Conservation (phyloP, 1,284 basidiomycete genomes). For the Pyrrhoderma noxium region DNA sequence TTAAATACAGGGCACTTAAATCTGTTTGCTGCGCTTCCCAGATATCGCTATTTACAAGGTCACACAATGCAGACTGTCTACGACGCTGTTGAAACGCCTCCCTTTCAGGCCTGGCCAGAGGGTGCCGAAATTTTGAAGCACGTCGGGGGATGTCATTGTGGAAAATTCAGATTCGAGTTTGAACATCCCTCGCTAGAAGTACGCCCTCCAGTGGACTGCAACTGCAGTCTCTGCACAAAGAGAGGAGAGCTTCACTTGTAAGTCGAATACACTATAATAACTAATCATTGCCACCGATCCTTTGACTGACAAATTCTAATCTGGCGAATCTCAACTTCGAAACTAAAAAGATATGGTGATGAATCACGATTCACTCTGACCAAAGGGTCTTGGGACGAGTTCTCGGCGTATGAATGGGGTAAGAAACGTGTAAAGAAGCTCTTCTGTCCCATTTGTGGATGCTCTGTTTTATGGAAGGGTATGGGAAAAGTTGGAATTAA, state of each 20-base stretch:
- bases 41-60: too few species aligned
- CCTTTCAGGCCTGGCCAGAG: not conserved
- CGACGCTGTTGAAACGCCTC: not conserved
- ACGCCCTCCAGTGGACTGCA: conserved; percentile 14
- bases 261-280: not conserved
- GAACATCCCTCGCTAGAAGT: conserved; percentile 15
- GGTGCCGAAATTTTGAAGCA: conserved; percentile 1
- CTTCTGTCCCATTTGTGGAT: conserved; percentile 3
- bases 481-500: not conserved
- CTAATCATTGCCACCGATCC: too few species aligned
- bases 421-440: not conserved
- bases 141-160: conserved; percentile 16
- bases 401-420: too few species aligned
- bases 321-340: too few species aligned
- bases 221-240: conserved; percentile 18
- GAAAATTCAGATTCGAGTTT: conserved; percentile 17
- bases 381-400: too few species aligned
- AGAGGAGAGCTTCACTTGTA: conserved; percentile 16
- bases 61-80: too few species aligned
- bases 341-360: too few species aligned
- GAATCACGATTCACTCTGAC: too few species aligned
- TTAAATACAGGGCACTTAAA: too few species aligned
- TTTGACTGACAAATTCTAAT: too few species aligned
- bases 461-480: conserved; percentile 4
- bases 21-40: too few species aligned